phyloP scores from a whole-genome alignment of 1,284 basidiomycete species.

The Ganoderma boninense region DNA sequence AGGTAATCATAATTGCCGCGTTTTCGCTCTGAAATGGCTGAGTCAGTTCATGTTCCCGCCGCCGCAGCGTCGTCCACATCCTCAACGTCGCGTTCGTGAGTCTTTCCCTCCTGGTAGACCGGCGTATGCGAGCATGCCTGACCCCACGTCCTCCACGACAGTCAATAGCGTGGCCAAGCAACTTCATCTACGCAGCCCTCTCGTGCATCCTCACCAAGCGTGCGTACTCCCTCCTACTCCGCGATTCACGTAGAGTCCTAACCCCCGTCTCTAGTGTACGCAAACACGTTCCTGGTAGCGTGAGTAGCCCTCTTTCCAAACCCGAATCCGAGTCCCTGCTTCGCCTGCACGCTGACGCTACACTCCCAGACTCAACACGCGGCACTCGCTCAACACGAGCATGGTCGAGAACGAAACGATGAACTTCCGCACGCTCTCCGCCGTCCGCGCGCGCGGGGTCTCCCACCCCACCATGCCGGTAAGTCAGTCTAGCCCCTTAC shows the following conservation, averaged over 20 bases:
- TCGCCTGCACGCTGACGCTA: not conserved
- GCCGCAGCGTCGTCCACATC: constrained; percentile 17
- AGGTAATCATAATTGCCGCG: constrained; percentile 3
- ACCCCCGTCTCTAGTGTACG: constrained; percentile 12
- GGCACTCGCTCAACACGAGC: constrained; percentile 6
- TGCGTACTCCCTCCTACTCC: constrained; percentile 1
- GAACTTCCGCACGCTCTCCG: too few species aligned
- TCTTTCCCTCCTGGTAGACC: not conserved
- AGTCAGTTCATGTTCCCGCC: too few species aligned
- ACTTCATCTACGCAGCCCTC: constrained; percentile 20
- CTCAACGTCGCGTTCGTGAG: constrained; percentile 21
- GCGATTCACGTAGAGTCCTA: not conserved
- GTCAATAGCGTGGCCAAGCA: constrained; percentile 13
- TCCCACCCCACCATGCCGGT: too few species aligned
- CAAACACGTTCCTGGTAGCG: constrained; percentile 21
- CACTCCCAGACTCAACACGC: constrained; percentile 13
- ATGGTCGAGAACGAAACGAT: too few species aligned
- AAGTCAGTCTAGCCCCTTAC: too few species aligned
- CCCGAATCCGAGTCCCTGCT: not conserved
- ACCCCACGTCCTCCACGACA: too few species aligned
- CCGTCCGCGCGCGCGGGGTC: too few species aligned
- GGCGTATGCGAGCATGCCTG: too few species aligned
- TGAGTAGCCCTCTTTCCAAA: not conserved
- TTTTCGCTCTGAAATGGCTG: too few species aligned
- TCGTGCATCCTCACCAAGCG: constrained; percentile 19